Conservation (phyloP, 495 filamentous ascomycete species). For the Penicillium psychrofluorescens region DNA sequence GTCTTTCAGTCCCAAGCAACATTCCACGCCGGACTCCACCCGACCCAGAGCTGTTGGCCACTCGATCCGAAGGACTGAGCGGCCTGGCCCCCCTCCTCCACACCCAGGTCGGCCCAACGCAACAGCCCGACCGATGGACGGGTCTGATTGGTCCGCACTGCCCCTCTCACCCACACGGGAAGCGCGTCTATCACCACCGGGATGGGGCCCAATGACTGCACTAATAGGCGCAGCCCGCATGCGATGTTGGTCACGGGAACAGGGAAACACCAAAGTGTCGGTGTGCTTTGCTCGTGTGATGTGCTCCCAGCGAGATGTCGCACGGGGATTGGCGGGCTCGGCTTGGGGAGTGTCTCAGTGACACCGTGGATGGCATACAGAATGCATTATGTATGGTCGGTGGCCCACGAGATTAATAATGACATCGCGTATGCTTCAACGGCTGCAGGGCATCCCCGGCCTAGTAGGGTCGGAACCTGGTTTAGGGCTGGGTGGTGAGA, state of each 20-base stretch:
- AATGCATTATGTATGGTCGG: too few species aligned
- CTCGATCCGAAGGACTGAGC: constrained; percentile 25
- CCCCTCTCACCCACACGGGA: constrained; percentile 18
- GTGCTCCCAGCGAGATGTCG: too few species aligned
- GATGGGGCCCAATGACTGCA: constrained; percentile 22
- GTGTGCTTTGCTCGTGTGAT: neutral
- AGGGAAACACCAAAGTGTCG: neutral
- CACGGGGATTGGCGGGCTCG: too few species aligned
- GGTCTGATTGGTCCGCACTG: too few species aligned
- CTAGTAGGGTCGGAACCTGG: too few species aligned
- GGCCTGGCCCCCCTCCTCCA: neutral
- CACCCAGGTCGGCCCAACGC: neutral
- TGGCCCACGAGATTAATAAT: too few species aligned
- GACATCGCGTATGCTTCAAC: too few species aligned
- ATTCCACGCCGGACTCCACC: constrained; percentile 7
- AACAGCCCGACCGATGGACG: too few species aligned
- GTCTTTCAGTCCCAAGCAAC: neutral
- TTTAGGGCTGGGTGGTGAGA: too few species aligned
- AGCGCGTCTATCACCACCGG: constrained; percentile 23
- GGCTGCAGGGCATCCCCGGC: too few species aligned
- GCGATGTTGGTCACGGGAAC: constrained; percentile 33
- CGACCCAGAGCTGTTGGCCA: constrained; percentile 18
- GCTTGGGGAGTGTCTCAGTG: too few species aligned
- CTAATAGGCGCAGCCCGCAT: constrained; percentile 37
- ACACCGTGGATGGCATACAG: too few species aligned